phyloP scores from a whole-genome alignment of 139 green algal species.

The Closterium sp. region DNA sequence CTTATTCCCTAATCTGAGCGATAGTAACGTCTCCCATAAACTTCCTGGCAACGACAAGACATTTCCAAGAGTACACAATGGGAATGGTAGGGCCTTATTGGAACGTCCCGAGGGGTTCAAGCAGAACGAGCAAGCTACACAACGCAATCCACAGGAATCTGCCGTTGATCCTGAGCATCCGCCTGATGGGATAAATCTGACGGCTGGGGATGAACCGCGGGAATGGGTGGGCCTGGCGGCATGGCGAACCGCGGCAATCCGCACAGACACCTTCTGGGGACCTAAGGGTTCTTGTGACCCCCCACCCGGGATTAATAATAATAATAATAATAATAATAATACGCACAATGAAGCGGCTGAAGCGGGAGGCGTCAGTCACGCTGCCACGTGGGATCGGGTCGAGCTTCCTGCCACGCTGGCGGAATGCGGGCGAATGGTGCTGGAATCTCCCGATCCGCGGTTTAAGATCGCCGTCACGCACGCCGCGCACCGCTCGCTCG shows the following conservation, averaged over 20 bases:
- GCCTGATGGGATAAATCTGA: background rate
- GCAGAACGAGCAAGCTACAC: background rate
- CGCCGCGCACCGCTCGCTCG: background rate
- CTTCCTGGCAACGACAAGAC: background rate
- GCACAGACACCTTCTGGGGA: background rate
- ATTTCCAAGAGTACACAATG: background rate
- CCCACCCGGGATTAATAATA: too few species aligned
- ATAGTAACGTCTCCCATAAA: background rate
- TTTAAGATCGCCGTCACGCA: slow-evolving; percentile 13
- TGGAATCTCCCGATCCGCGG: slow-evolving; percentile 9
- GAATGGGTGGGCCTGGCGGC: background rate
- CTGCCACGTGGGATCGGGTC: background rate
- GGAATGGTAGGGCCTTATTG: background rate
- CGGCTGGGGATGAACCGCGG: background rate
- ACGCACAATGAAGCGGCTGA: background rate
- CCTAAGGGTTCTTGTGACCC: background rate
- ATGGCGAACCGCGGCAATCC: background rate
- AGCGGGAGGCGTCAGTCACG: background rate
- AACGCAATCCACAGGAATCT: background rate
- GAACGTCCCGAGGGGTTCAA: background rate
- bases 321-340: too few species aligned
- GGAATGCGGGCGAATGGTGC: slow-evolving; percentile 24
- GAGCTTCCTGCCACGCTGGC: slow-evolving; percentile 16
- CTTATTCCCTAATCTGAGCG: background rate
- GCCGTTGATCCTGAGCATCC: background rate